Evolutionary conservation across 169 alveolate species (phyloP).

Genomic region (Plasmodium gonderi): DNA sequence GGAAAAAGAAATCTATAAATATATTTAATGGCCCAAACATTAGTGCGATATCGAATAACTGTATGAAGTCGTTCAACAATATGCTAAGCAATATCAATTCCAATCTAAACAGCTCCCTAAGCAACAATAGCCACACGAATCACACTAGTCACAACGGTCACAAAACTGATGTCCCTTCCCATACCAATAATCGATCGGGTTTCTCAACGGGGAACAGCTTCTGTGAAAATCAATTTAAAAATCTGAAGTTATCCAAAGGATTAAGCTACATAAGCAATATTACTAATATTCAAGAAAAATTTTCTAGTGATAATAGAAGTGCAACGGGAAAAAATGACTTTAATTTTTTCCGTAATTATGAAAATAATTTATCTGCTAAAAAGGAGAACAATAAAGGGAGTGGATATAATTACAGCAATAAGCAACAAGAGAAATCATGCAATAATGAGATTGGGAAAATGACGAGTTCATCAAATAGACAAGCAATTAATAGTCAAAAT

Average conservation of each 20-base stretch:
- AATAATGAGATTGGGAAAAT: not conserved
- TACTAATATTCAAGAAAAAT: not conserved
- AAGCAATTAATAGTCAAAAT: constrained; percentile 18
- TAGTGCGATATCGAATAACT: constrained; percentile 50
- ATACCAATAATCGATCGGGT: not conserved
- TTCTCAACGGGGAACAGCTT: not conserved
- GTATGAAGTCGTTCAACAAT: constrained; percentile 64
- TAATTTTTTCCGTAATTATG: constrained; percentile 15
- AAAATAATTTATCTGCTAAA: not conserved
- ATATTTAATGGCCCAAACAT: constrained; percentile 67
- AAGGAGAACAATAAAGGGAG: not conserved
- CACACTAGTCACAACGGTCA: not conserved
- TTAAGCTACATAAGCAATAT: constrained; percentile 15
- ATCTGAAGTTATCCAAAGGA: not conserved
- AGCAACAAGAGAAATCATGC: not conserved
- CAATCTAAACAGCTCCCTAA: constrained; percentile 19
- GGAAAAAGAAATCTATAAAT: constrained; percentile 33
- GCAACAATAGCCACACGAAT: not conserved
- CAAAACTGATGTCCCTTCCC: not conserved
- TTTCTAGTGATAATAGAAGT: not conserved
- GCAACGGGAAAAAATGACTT: not conserved
- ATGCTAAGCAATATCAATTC: constrained; percentile 49
- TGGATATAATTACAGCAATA: not conserved
- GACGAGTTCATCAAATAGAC: not conserved
- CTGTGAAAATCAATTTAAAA: constrained; percentile 15